A percentile compares a stretch with the other conserved stretches of the same genome.
Conservation (phyloP, 257 asterid genomes). For the Solanum ossicruentum region DNA sequence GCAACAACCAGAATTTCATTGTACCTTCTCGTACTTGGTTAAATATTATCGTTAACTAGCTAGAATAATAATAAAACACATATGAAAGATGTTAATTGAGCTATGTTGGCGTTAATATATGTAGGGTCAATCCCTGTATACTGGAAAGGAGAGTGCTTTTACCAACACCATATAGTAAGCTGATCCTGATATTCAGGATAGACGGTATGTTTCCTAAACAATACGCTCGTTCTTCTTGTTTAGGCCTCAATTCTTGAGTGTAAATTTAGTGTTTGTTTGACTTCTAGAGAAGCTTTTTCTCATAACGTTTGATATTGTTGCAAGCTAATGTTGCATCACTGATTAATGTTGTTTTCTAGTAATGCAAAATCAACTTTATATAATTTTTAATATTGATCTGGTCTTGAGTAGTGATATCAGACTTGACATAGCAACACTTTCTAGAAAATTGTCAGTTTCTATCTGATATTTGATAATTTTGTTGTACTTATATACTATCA, state of each 20-base stretch:
- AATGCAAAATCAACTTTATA: too few relatives aligned
- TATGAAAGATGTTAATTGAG: not conserved
- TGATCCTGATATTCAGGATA: too few relatives aligned
- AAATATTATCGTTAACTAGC: not conserved
- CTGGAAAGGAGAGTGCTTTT: constrained; percentile 14
- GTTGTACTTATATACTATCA: too few relatives aligned
- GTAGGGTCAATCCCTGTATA: constrained; percentile 20
- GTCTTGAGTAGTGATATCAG: too few relatives aligned
- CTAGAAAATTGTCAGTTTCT: too few relatives aligned
- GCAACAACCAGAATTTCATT: constrained; percentile 6
- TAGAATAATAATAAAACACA: not conserved
- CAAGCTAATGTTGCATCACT: too few relatives aligned
- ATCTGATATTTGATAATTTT: too few relatives aligned
- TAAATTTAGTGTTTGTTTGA: not conserved
- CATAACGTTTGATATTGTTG: not conserved
- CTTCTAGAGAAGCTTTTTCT: not conserved
- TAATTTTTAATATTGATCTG: too few relatives aligned
- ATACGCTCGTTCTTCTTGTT: not conserved
- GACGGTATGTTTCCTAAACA: not conserved
- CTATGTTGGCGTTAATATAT: not conserved
- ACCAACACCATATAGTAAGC: not conserved
- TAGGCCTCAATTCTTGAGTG: not conserved
- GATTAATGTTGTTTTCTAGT: too few relatives aligned
- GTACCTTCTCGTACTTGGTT: not conserved
- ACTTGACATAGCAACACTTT: too few relatives aligned